phyloP scores from a whole-genome alignment of 2,329 filamentous ascomycete species.

The Talaromyces sp. region DNA sequence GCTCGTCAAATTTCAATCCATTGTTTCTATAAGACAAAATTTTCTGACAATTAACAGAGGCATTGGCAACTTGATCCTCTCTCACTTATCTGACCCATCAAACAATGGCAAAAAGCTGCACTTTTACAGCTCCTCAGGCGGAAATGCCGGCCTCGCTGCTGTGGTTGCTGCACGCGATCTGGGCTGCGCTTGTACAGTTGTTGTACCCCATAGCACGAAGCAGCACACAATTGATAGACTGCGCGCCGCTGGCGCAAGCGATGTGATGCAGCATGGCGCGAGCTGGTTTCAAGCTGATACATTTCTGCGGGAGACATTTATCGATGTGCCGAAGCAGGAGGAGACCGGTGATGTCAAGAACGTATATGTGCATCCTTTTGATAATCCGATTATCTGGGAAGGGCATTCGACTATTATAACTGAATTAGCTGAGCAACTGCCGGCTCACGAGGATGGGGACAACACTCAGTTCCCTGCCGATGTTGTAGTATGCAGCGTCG shows the following conservation, averaged over 20 bases:
- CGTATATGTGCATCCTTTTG: constrained; percentile 37
- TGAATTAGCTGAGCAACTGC: constrained; percentile 37
- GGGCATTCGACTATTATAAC: constrained; percentile 34
- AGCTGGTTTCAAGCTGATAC: constrained; percentile 67
- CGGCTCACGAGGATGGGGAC: constrained; percentile 19
- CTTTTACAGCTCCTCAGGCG: constrained; percentile 75
- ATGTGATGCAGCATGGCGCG: constrained; percentile 64
- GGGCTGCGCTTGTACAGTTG: constrained; percentile 63
- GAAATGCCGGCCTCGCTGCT: constrained; percentile 78
- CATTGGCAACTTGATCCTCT: constrained; percentile 37
- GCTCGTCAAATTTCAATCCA: constrained; percentile 20
- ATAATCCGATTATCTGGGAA: constrained; percentile 37
- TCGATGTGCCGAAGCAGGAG: constrained; percentile 22
- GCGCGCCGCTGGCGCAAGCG: constrained; percentile 56
- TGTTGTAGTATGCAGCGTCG: constrained; percentile 71
- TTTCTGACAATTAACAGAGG: constrained; percentile 23
- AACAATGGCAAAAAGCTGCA: constrained; percentile 45
- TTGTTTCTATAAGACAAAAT: too few species aligned
- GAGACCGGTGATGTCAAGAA: constrained; percentile 20
- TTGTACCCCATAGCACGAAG: constrained; percentile 64
- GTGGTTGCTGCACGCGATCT: constrained; percentile 67
- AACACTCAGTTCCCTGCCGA: constrained; percentile 50
- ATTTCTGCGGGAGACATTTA: constrained; percentile 54
- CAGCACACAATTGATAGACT: constrained; percentile 68
- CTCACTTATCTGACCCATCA: constrained; percentile 23